phyloP scores from a whole-genome alignment of 192 early-diverging fungal genomes.

The Radiomyces spectabilis region DNA sequence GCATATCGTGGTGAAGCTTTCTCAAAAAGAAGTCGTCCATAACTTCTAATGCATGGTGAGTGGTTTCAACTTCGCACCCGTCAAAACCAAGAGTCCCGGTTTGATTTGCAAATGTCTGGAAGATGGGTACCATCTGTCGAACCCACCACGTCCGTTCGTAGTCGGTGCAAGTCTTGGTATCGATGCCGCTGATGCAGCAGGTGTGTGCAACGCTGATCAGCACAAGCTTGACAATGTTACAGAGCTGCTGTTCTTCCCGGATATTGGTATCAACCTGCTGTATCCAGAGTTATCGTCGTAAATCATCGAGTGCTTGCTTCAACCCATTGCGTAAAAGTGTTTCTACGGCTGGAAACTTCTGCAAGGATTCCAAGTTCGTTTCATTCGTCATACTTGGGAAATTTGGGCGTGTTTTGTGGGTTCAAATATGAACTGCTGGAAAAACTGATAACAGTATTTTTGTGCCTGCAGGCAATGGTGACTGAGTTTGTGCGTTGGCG shows the following conservation, averaged over 20 bases:
- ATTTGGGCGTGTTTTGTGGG: neutral
- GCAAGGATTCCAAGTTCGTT: neutral
- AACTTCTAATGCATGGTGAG: constrained; percentile 2
- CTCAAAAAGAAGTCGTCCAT: neutral
- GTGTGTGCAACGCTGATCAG: neutral
- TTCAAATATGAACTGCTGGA: neutral
- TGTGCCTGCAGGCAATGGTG: neutral
- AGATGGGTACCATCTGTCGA: constrained; percentile 1
- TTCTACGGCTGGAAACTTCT: neutral
- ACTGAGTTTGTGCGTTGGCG: neutral
- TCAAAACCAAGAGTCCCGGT: neutral
- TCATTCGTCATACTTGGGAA: neutral
- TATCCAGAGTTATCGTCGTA: neutral
- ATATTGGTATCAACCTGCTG: neutral
- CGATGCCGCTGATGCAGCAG: neutral
- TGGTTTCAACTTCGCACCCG: constrained; percentile 3
- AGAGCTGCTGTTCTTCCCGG: neutral
- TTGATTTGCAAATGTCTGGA: constrained; percentile 8
- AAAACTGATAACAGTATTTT: neutral
- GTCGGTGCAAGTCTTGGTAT: neutral
- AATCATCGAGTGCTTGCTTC: neutral
- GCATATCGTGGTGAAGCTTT: constrained; percentile 1
- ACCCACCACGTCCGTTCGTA: constrained; percentile 3
- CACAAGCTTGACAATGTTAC: neutral
- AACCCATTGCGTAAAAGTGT: neutral